Evolutionary conservation across 257 asterid genomes (phyloP).

Genomic region (Linderniella brevidens): DNA sequence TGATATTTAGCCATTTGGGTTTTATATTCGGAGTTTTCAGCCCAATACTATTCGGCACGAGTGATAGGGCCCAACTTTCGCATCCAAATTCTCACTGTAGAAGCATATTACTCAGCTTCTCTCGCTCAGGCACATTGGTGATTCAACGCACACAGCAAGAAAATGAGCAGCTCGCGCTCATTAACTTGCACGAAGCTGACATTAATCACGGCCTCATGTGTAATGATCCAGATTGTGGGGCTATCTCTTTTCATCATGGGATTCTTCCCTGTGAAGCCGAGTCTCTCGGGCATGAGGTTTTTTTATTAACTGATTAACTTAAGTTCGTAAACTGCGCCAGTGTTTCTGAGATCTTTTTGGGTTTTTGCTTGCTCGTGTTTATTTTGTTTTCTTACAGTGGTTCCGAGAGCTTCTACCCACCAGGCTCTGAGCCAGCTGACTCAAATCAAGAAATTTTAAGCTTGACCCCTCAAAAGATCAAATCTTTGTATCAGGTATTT

Average conservation of each 20-base stretch:
- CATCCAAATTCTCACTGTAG: too few relatives aligned
- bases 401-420: constrained; percentile 58
- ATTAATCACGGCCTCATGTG: constrained; percentile 30
- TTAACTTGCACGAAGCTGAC: constrained; percentile 46
- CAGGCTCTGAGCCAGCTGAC: constrained; percentile 26
- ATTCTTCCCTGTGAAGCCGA: constrained; percentile 72
- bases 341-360: neutral
- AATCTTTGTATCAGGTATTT: constrained; percentile 46
- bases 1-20: too few relatives aligned
- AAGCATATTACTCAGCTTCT: too few relatives aligned
- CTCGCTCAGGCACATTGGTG: too few relatives aligned
- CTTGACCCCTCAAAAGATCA: constrained; percentile 39
- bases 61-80: too few relatives aligned
- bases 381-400: constrained; percentile 28
- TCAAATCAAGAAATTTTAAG: constrained; percentile 21
- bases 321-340: neutral
- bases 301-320: neutral
- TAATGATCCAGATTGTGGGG: constrained; percentile 49
- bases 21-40: too few relatives aligned
- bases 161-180: too few relatives aligned
- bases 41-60: too few relatives aligned
- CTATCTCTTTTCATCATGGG: constrained; percentile 51
- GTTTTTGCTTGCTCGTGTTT: neutral
- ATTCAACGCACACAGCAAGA: too few relatives aligned
- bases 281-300: constrained; percentile 74